Evolutionary conservation across 768 basidiomycete species (phyloP).

Genomic region (Rhizopogon salebrosus): DNA sequence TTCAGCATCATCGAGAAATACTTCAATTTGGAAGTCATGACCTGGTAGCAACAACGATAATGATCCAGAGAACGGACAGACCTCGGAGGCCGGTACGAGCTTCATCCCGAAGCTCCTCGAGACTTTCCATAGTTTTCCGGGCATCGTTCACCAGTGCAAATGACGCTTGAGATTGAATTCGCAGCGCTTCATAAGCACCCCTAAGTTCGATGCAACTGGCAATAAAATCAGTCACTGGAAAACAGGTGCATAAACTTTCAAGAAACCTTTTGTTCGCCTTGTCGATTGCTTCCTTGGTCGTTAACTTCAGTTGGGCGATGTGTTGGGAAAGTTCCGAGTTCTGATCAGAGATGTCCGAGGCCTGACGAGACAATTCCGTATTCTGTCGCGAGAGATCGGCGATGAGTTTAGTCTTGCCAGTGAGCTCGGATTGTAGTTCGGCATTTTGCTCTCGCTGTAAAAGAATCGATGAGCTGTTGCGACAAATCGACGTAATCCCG

Average conservation of each 20-base stretch:
- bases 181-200: constrained; percentile 23
- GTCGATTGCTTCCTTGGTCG: constrained; percentile 11
- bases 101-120: constrained; percentile 18
- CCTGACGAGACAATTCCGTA: constrained; percentile 4
- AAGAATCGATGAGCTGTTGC: not conserved
- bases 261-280: constrained; percentile 16
- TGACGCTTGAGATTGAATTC: constrained; percentile 17
- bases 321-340: not conserved
- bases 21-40: constrained; percentile 17
- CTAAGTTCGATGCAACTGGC: constrained; percentile 26
- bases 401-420: constrained; percentile 11
- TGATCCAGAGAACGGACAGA: constrained; percentile 6
- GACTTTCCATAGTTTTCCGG: constrained; percentile 19
- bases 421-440: constrained; percentile 16
- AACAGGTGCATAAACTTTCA: not conserved
- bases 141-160: constrained; percentile 18
- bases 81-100: constrained; percentile 20
- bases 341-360: not conserved
- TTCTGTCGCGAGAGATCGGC: constrained; percentile 8
- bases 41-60: not conserved
- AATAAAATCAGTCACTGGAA: not conserved
- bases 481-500: not conserved
- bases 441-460: constrained; percentile 15
- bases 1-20: constrained; percentile 22
- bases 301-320: not conserved